Conservation (phyloP, 306 rosid species). For the Dicorynia guianensis region DNA sequence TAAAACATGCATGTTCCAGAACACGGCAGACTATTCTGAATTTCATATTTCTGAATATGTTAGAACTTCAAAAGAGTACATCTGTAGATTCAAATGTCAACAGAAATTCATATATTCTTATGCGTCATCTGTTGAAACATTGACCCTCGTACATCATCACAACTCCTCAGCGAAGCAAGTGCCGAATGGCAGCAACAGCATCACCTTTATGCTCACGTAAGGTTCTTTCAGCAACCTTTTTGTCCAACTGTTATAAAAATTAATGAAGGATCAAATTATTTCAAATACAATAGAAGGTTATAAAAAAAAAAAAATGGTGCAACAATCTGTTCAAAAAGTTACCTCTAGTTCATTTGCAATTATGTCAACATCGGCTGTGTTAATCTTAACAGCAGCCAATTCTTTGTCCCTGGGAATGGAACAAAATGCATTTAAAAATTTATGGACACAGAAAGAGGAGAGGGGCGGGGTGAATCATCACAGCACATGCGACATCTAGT, state of each 20-base stretch:
- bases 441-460: neutral
- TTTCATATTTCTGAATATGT: conserved; percentile 2
- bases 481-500: neutral
- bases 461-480: neutral
- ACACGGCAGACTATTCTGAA: neutral
- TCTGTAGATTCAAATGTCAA: conserved; percentile 7
- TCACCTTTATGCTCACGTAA: conserved; percentile 96
- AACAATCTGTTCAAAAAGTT: conserved; percentile 22
- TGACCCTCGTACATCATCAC: neutral
- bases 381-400: conserved; percentile 89
- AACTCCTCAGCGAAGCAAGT: conserved; percentile 64
- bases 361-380: conserved; percentile 82
- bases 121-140: neutral
- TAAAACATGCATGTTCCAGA: neutral
- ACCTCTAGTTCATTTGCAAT: conserved; percentile 94
- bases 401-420: conserved; percentile 78
- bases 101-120: neutral
- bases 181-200: conserved; percentile 92
- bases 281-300: neutral
- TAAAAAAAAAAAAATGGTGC: neutral
- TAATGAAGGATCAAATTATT: neutral
- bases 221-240: conserved; percentile 92
- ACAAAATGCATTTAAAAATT: conserved; percentile 10
- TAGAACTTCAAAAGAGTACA: neutral
- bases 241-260: conserved; percentile 69